Base-by-base conservation (phyloP, 345 rosid species). In the Dipteronia sinensis region DNA sequence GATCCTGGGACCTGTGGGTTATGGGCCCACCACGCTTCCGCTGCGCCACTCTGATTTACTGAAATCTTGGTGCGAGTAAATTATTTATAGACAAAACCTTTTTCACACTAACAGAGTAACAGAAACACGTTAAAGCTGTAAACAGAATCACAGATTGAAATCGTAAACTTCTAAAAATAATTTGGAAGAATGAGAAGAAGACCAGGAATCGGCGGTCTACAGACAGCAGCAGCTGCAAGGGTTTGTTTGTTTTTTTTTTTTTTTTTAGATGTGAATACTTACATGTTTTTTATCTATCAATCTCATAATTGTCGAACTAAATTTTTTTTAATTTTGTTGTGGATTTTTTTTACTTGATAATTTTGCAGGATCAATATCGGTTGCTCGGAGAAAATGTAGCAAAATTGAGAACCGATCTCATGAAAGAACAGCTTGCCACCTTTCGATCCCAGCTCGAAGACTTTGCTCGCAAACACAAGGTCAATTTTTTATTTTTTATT, bases 371-470 rank as follows among this genome's bases (percentile, higher is more conserved):
- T 87, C 97, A 89, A 67, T 95, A 91, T 82, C 88, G 98, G 56
- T 71, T 88, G 67, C 82, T 90, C 20, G 97, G 98, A 77, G 98
- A 93, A 85, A 93, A 93, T 92, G 98, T 93, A 55, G 98, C 95
- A 42, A 93, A 89, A 88, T 74, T 95, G 40, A 83, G 91, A 75
- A 88, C 92, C 72, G 98, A 95, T 88, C 92, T 93, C 22, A 93
- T 95, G 98, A 93, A 95, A 80, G 98, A 95, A 81, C 98, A 93
- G 89, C 97, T 91, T n/a, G 85, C 91, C 71, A 91, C 98, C 31
- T 94, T 94, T 71, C 87, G 91, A 27, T 86, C 96, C 25, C 97
- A 94, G 85, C 96, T 91, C 25, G 94, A 94, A 83, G 98, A 94
- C 51, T 94, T 91, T 70, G 98, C 97, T 55, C 97, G 97, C 56